These are phyloP conservation scores for Plantago lanceolata DNA, from an alignment of 305 asterid species.

Conservation along the genomic window DNA sequence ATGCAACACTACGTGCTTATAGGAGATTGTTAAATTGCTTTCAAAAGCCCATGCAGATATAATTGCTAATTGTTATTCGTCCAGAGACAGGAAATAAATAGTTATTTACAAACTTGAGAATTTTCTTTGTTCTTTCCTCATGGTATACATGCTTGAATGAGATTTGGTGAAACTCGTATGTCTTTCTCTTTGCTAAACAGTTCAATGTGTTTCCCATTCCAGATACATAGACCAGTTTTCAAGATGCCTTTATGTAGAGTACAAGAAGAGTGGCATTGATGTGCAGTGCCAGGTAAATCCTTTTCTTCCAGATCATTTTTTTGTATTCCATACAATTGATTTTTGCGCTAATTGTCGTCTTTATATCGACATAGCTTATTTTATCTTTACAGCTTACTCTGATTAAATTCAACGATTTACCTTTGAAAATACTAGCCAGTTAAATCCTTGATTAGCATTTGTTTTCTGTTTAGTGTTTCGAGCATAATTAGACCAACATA, in stretches of 20 bases:
- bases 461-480: too few relatives aligned
- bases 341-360: not conserved
- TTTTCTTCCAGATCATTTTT: not conserved
- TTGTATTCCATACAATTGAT: not conserved
- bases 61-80: not conserved
- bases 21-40: not conserved
- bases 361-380: not conserved
- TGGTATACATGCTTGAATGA: not conserved
- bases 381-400: not conserved
- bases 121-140: not conserved
- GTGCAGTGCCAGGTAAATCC: constrained; percentile 90
- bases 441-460: not conserved
- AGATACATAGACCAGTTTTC: constrained; percentile 90
- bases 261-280: constrained; percentile 89
- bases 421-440: not conserved
- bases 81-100: not conserved
- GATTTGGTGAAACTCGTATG: not conserved
- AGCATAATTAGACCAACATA: not conserved
- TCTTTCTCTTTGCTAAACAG: not conserved
- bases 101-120: not conserved
- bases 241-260: constrained; percentile 90
- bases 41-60: not conserved
- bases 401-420: not conserved
- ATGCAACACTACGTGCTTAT: too few relatives aligned
- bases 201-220: constrained; percentile 4